Evolutionary conservation across 176 grass and related monocot genomes (phyloP).

Genomic region (Bonia amplexicaulis): DNA sequence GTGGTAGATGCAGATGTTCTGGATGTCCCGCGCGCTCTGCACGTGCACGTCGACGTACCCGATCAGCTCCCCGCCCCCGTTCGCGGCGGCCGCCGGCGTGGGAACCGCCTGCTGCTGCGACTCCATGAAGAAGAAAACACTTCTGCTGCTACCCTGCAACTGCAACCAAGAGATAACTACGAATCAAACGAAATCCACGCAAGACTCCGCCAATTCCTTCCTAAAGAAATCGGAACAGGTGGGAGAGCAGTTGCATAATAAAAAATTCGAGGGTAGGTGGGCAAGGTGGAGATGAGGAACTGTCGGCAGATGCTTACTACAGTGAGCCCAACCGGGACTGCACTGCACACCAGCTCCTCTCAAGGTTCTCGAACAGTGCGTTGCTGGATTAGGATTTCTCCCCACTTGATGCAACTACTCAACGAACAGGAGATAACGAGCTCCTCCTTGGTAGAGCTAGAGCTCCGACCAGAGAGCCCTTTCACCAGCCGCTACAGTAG

Average conservation of each 20-base stretch:
- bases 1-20: constrained; percentile 99
- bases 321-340: constrained; percentile 7
- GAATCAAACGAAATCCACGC: constrained; percentile 27
- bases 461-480: background rate
- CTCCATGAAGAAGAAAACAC: constrained; percentile 28
- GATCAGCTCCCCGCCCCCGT: constrained; percentile 43
- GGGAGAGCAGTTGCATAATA: constrained; percentile 33
- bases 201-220: background rate
- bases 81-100: constrained; percentile 2
- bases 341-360: background rate
- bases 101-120: constrained; percentile 30
- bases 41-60: constrained; percentile 84
- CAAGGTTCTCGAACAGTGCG: background rate
- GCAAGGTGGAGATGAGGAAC: constrained; percentile 9
- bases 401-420: constrained; percentile 4
- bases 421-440: background rate
- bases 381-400: background rate
- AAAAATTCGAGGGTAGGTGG: constrained; percentile 45
- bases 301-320: constrained; percentile 34
- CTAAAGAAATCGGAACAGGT: constrained; percentile 11
- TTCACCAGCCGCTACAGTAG: background rate
- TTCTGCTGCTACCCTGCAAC: background rate
- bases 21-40: constrained; percentile 84
- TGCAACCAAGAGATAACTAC: background rate
- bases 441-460: background rate